phyloP scores from a whole-genome alignment of 2,329 filamentous ascomycete species.

The Colletotrichum godetiae region DNA sequence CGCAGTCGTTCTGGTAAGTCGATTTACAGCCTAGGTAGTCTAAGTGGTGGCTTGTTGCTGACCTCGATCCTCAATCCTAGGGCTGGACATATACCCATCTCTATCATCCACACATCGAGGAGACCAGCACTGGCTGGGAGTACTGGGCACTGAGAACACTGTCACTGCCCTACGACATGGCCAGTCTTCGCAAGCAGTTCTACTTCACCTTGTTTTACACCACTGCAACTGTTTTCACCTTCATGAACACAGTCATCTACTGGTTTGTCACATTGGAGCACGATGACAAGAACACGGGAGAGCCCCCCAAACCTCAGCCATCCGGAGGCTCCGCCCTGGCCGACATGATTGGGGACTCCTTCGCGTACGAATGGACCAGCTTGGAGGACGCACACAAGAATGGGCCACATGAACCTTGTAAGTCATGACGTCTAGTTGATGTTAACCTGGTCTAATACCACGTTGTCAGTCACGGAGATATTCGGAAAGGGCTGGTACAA shows the following conservation, averaged over 20 bases:
- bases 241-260: conserved; percentile 63
- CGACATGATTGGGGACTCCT: neutral
- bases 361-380: conserved; percentile 39
- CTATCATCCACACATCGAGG: conserved; percentile 56
- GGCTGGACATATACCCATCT: conserved; percentile 65
- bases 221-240: conserved; percentile 55
- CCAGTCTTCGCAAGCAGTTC: conserved; percentile 54
- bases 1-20: conserved; percentile 57
- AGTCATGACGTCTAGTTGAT: conserved; percentile 1
- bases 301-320: conserved; percentile 30
- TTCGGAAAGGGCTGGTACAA: conserved; percentile 61
- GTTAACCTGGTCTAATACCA: conserved; percentile 2
- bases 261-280: conserved; percentile 55
- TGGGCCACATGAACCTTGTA: conserved; percentile 32
- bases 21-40: neutral
- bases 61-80: conserved; percentile 43
- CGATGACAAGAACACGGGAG: conserved; percentile 35
- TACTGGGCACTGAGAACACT: conserved; percentile 51
- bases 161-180: conserved; percentile 57
- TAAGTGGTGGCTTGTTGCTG: neutral
- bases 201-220: conserved; percentile 64
- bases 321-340: conserved; percentile 18
- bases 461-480: conserved; percentile 55
- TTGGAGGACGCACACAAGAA: conserved; percentile 17
- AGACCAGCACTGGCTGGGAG: conserved; percentile 49